phyloP scores from a whole-genome alignment of 2,329 filamentous ascomycete species.

The Colletotrichum musae region DNA sequence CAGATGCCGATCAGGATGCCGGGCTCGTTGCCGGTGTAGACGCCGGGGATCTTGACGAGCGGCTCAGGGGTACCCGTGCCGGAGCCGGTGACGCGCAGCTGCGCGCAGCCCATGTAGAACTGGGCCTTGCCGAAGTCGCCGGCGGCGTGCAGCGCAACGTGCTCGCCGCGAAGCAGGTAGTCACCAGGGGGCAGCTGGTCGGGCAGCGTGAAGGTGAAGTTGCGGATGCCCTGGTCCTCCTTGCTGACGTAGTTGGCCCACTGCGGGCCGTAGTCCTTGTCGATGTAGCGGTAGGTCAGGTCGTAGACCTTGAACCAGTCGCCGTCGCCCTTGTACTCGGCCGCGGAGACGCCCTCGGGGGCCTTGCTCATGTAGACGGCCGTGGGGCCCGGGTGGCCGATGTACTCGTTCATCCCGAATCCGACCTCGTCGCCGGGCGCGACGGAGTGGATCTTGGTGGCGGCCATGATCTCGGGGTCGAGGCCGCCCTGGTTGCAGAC shows the following conservation, averaged over 20 bases:
- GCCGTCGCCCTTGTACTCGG: slow-evolving; percentile 40
- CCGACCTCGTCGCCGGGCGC: slow-evolving; percentile 31
- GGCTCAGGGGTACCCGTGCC: slow-evolving; percentile 54
- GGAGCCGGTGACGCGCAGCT: slow-evolving; percentile 57
- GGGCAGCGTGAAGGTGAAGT: slow-evolving; percentile 52
- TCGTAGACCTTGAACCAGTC: slow-evolving; percentile 47
- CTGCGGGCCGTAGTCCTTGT: slow-evolving; percentile 18
- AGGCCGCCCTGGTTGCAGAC: slow-evolving; percentile 24
- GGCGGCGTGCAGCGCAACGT: slow-evolving; percentile 59
- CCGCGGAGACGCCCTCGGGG: slow-evolving; percentile 29
- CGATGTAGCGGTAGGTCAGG: slow-evolving; percentile 33
- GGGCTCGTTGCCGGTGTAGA: slow-evolving; percentile 41
- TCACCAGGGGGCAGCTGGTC: slow-evolving; percentile 52
- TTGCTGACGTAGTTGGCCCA: slow-evolving; percentile 9
- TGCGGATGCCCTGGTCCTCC: not conserved
- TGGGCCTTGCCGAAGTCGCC: slow-evolving; percentile 46
- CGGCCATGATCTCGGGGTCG: slow-evolving; percentile 15
- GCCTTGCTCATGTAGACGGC: slow-evolving; percentile 38
- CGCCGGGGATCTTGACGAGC: slow-evolving; percentile 57
- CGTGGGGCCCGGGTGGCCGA: slow-evolving; percentile 31
- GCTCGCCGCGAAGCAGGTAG: slow-evolving; percentile 59
- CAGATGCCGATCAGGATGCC: not conserved
- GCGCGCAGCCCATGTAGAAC: slow-evolving; percentile 60
- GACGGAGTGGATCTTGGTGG: not conserved
- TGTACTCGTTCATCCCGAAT: slow-evolving; percentile 32